Percentiles rank a stretch among this genome's conserved stretches.
Evolutionary conservation across 257 asterid species (phyloP).

Genomic region (Rauvolfia tetraphylla): DNA sequence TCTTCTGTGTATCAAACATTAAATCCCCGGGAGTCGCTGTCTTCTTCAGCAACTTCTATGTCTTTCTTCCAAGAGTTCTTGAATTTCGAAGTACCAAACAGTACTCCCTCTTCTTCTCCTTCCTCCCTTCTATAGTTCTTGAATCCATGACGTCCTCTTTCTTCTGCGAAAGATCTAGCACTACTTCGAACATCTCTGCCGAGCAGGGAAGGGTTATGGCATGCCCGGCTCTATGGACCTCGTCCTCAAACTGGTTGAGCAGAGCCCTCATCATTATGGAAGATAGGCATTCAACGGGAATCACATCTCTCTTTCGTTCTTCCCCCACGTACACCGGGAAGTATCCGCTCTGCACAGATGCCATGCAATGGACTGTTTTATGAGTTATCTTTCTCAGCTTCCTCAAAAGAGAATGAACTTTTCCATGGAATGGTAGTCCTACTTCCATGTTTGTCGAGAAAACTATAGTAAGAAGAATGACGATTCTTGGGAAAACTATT

Average conservation of each 20-base stretch:
- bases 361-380: not conserved
- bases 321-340: not conserved
- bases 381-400: not conserved
- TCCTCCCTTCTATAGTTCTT: not conserved
- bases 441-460: not conserved
- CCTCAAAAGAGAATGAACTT: not conserved
- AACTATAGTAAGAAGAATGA: no score
- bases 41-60: not conserved
- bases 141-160: not conserved
- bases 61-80: not conserved
- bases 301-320: not conserved
- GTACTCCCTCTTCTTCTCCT: no score
- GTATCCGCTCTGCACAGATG: not conserved
- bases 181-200: not conserved
- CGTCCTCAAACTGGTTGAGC: not conserved
- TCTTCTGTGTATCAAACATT: not conserved
- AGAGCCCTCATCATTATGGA: not conserved
- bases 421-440: no score
- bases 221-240: not conserved
- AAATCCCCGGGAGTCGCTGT: no score
- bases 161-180: not conserved
- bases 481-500: no score
- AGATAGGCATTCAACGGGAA: not conserved
- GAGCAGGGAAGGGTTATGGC: slow-evolving; percentile 4
- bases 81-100: no score